Evolutionary conservation across 2,329 filamentous ascomycete species (phyloP).

Genomic region (Calonectria pauciramosa): DNA sequence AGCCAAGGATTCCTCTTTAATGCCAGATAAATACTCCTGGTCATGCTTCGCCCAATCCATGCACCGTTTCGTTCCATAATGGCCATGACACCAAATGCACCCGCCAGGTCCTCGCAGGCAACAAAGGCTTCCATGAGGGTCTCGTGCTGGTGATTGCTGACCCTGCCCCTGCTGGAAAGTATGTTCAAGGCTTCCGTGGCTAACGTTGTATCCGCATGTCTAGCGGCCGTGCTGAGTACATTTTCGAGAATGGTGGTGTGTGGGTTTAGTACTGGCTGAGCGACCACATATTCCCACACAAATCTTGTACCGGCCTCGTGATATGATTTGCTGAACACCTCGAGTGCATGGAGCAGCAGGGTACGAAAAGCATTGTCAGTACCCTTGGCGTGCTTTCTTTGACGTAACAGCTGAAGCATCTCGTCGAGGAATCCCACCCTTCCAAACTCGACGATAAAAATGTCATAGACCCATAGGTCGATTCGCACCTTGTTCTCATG

Average conservation of each 20-base stretch:
- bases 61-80: constrained; percentile 74
- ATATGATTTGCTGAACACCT: constrained; percentile 75
- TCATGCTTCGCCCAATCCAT: constrained; percentile 71
- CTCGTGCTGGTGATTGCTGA: constrained; percentile 82
- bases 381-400: constrained; percentile 58
- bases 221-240: constrained; percentile 79
- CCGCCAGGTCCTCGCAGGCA: constrained; percentile 68
- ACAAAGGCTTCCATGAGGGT: constrained; percentile 81
- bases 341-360: constrained; percentile 81
- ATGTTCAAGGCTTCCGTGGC: constrained; percentile 78
- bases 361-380: constrained; percentile 58
- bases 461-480: constrained; percentile 82
- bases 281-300: constrained; percentile 79
- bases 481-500: constrained; percentile 67
- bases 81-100: constrained; percentile 77
- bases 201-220: constrained; percentile 75
- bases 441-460: constrained; percentile 81
- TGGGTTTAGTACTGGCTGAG: constrained; percentile 53
- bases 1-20: constrained; percentile 63
- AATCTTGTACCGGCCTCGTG: constrained; percentile 76
- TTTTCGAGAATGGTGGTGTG: constrained; percentile 76
- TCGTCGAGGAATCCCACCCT: constrained; percentile 83
- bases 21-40: constrained; percentile 71
- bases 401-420: constrained; percentile 76
- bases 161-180: constrained; percentile 55